Evolutionary conservation across 805 yeast genomes (phyloP), one percentile per base, ranked within the genome.

Genomic region (Candida khao-thaluensis): DNA sequence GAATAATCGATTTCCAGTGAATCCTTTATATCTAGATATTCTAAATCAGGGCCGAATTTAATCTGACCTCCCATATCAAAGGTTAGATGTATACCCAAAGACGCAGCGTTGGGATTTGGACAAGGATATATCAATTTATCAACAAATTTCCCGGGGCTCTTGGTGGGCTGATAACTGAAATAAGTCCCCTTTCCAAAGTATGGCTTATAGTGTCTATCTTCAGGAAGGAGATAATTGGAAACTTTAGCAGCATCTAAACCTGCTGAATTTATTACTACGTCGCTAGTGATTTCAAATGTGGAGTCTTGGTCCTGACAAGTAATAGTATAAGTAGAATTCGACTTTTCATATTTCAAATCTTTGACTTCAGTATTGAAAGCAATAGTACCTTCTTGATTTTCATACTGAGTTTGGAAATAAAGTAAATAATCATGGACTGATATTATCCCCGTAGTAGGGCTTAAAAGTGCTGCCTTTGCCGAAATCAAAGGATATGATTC

Each of bases 1-100:
- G 62, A 53, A 44, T 77, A 75, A 52, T 79, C 78, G 5, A 48
- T 63, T 33, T 53, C 56, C 25, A 42, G 46, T 1, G 72, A 64
- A 22, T 55, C 50, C 3, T 44, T 43, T 2, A 55, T 45, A 22
- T 72, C 74, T 2, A 85, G 77, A 86, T 95, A 88, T 57, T 88
- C 93, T 28, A 87, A 60, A 56, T 90, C 96, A 0, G 96, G 96
- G 0, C 97, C 97, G 56, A 89, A 89, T 47, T 77, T 74, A 18
- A 89, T 62, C 48, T 81, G 82, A 0, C 95, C 93, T 3, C 85
- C 89, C 39, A 89, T 60, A 52, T 86, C 95, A 21, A 90, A 64
- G 0, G 97, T 89, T 45, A 90, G 62, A 64, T 89, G 97, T 0
- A 93, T 85, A 0, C 97, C 97, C 40, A 90, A 65, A 0, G 95